Percentiles rank a stretch among this genome's conserved stretches.
Evolutionary conservation across 202 grass and related monocot species (phyloP).

Genomic region (Dendrocalamus latiflorus): DNA sequence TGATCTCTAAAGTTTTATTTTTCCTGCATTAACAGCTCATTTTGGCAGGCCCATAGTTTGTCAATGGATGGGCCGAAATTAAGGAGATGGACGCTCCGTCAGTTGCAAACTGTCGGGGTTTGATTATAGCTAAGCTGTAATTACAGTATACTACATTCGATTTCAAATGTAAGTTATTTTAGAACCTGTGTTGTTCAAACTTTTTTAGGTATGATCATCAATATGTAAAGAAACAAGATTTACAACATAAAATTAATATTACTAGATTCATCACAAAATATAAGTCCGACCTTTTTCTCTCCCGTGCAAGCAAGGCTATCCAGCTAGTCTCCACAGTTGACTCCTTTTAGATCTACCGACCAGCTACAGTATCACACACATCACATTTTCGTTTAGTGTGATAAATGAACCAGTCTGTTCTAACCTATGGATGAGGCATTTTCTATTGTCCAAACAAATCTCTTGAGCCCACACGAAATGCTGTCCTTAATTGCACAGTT

Average conservation of each 20-base stretch:
- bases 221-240: no score
- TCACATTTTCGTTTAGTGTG: background rate
- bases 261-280: no score
- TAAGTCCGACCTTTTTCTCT: no score
- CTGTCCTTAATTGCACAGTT: background rate
- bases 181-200: no score
- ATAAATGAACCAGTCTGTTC: background rate
- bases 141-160: background rate
- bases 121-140: background rate
- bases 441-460: background rate
- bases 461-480: background rate
- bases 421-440: background rate
- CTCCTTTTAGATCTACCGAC: no score
- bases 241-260: no score
- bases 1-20: background rate
- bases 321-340: no score
- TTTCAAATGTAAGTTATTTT: no score
- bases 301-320: no score
- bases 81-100: background rate
- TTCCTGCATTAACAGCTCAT: background rate
- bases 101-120: background rate
- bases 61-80: conserved; percentile 3
- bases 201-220: no score
- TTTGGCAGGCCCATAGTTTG: conserved; percentile 3
- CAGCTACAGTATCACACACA: background rate